phyloP scores from a whole-genome alignment of 345 rosid genomes.

The Eucalyptus viminalis region DNA sequence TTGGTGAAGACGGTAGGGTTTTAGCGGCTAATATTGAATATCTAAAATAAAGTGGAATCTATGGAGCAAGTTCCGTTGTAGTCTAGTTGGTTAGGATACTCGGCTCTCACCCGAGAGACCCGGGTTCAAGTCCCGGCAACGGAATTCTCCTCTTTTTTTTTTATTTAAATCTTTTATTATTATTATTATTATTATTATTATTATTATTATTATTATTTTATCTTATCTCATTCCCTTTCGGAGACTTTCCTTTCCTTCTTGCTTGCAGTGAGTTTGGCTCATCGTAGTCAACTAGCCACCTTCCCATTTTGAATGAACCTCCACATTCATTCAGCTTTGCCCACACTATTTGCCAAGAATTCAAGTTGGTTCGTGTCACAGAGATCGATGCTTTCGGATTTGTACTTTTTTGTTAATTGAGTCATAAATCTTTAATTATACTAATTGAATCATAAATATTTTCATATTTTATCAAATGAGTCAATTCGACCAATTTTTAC shows the following conservation, averaged over 20 bases:
- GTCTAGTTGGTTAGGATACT: slow-evolving; percentile 41
- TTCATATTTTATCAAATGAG: no score
- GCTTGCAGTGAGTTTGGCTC: not conserved
- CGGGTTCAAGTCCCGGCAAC: slow-evolving; percentile 34
- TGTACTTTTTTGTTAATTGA: not conserved
- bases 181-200: no score
- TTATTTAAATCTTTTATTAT: no score
- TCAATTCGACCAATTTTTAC: fast-evolving
- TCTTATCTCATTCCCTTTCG: not conserved
- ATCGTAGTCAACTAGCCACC: not conserved
- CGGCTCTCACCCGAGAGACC: slow-evolving; percentile 44
- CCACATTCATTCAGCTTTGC: not conserved
- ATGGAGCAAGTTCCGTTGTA: slow-evolving; percentile 8
- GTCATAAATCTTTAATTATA: no score
- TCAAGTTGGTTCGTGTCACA: fast-evolving
- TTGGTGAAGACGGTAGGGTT: not conserved
- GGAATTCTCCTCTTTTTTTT: not conserved
- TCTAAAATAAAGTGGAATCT: not conserved
- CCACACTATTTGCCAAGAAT: not conserved
- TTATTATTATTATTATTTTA: no score
- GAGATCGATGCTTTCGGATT: not conserved
- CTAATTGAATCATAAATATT: no score
- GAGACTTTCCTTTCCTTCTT: not conserved
- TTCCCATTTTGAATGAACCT: not conserved
- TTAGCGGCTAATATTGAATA: fast-evolving